A percentile compares a stretch with the other conserved stretches of the same genome.
phyloP scores from a whole-genome alignment of 495 filamentous ascomycete genomes.

The Penicillium cinerascens region DNA sequence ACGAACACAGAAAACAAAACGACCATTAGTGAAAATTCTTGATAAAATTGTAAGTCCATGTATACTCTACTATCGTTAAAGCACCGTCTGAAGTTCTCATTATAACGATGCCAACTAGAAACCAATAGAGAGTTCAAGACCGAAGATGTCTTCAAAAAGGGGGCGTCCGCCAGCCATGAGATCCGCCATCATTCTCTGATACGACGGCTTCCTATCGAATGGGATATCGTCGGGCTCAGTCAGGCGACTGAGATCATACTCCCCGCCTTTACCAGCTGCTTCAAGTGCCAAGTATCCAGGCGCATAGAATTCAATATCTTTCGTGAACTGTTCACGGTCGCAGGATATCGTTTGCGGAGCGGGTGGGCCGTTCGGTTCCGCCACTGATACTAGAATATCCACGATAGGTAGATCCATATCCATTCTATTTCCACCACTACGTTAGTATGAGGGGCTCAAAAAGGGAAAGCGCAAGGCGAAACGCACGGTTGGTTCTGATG shows the following conservation, averaged over 20 bases:
- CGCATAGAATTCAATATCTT: constrained; percentile 9
- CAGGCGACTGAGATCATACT: constrained; percentile 13
- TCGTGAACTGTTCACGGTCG: constrained; percentile 7
- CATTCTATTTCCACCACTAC: constrained; percentile 1
- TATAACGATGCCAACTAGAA: no score
- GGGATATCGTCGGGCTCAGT: not conserved
- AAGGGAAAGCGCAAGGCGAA: not conserved
- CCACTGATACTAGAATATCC: constrained; percentile 7
- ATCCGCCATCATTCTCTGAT: constrained; percentile 3
- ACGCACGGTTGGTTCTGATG: constrained; percentile 10
- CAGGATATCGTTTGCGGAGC: not conserved
- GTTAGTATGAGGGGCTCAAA: not conserved
- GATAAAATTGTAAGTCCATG: no score
- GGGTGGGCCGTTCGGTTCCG: not conserved
- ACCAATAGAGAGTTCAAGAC: not conserved
- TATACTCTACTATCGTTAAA: no score
- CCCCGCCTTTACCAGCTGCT: constrained; percentile 6
- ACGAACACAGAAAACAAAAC: no score
- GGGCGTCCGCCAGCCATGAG: constrained; percentile 5
- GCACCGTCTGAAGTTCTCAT: no score
- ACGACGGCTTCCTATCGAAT: constrained; percentile 1
- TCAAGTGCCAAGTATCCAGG: constrained; percentile 11
- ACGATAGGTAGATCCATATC: constrained; percentile 11
- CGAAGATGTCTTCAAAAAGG: constrained; percentile 3
- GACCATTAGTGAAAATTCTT: no score